A percentile compares a stretch with the other conserved stretches of the same genome.
Conservation (phyloP, 805 yeast species). For the Starmerella bombi region DNA sequence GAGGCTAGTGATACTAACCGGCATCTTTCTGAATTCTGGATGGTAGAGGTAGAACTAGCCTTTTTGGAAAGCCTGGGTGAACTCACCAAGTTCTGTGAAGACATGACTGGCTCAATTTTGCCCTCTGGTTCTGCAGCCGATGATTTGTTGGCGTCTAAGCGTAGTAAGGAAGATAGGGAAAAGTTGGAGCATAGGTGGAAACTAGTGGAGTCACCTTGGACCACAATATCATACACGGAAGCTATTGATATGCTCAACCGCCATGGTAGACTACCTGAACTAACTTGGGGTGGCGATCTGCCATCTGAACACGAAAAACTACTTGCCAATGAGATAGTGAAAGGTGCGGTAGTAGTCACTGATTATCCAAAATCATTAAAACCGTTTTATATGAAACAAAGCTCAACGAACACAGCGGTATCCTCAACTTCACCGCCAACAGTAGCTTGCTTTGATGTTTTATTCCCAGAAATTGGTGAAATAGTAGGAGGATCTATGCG, state of each 20-base stretch:
- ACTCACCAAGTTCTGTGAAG: constrained; percentile 53
- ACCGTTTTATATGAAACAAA: constrained; percentile 81
- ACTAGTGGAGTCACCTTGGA: constrained; percentile 45
- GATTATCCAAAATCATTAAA: constrained; percentile 70
- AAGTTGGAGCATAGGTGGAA: constrained; percentile 46
- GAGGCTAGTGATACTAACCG: constrained; percentile 83
- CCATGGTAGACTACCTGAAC: constrained; percentile 27
- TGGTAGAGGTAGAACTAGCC: constrained; percentile 85
- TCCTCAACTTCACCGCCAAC: constrained; percentile 37
- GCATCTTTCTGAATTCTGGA: constrained; percentile 92
- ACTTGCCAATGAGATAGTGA: constrained; percentile 50
- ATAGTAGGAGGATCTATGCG: constrained; percentile 89
- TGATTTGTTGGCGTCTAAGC: constrained; percentile 22
- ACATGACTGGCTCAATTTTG: constrained; percentile 48
- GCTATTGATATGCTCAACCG: constrained; percentile 47
- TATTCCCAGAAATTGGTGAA: constrained; percentile 88
- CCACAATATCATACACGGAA: constrained; percentile 55
- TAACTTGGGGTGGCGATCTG: constrained; percentile 59
- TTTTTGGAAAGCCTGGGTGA: constrained; percentile 44
- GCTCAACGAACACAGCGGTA: constrained; percentile 25
- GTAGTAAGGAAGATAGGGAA: constrained; percentile 29
- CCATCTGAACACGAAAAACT: constrained; percentile 84
- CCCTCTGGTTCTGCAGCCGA: constrained; percentile 18
- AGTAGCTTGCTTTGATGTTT: constrained; percentile 79
- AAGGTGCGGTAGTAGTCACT: constrained; percentile 74